Evolutionary conservation across 208 protist genomes (phyloP), one percentile per base, ranked within the genome.

Genomic region (Trypanosoma platydactyli): DNA sequence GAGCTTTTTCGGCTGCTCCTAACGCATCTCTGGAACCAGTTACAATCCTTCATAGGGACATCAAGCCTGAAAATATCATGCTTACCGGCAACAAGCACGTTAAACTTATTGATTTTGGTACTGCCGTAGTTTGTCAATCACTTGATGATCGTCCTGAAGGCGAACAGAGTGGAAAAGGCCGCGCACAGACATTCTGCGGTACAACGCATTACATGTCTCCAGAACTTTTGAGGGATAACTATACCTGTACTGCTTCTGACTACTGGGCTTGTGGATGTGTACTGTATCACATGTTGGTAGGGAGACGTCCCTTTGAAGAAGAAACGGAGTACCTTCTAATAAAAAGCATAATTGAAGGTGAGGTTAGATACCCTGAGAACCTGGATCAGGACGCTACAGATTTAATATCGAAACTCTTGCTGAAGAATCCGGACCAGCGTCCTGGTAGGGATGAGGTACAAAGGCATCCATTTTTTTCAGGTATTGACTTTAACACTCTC

Each of bases 41-140:
- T 35, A 80, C 74, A 50, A 92, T 99, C 55, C 76, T 98, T 33
- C 98, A 98, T 71, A 76, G 96, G 49, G 97, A 99, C 71, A 87
- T 99, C 45, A 99, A 99, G 72, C 96, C 96, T 12, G 95, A 98
- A 70, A 98, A 99, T 71, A 89, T 99, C 38, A 91, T 99, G 77
- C 76, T 99, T 40, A 92, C 76, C 54, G 72, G 64, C 18, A 83
- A 82, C 63, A 95, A 93, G 50, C 97, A 99, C 57, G 69, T 98
- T 54, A 92, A 91, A 69, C 82, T 99, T 13, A 98, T 98, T 48
- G 97, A 99, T 73, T 99, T 99, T 77, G 97, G 97, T 60, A 93
- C 97, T 15, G 93, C 93, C 13, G 86, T 96, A 13, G 77, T 86
- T 38, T 89, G 80, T 55, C 79, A 89, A 22, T 84, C 80, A 13